Evolutionary conservation across 768 basidiomycete genomes (phyloP), one percentile per base, ranked within the genome.

Genomic region (Kwoniella dendrophila): DNA sequence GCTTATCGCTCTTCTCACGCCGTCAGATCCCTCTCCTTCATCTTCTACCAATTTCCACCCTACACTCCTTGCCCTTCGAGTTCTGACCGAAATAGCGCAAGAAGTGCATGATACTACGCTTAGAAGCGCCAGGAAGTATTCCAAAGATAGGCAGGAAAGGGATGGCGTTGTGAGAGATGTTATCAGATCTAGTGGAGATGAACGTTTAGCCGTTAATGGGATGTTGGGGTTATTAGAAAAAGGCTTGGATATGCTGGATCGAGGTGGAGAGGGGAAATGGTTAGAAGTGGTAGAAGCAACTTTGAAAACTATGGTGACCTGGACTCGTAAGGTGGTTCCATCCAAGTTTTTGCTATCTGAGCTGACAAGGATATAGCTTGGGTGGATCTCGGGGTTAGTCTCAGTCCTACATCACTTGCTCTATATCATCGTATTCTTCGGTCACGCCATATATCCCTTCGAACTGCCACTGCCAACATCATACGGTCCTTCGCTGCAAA

Each of bases 71-170:
- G 87, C 96, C 77, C 90, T 98, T 77, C 92, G 90, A 72, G 83
- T 97, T 69, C 83, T 99, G 44, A 86, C 90, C 62, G 96, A 99
- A 78, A 94, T 98, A 56, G 94, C 93, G 0, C 90, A 90, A 12
- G 96, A 99, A 79, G 90, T 98, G n/a, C 92, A 92, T 51, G 96
- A 99, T 81, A 89, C 91, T 72, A 86, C 92, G 64, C 86, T 98
- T 71, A 92, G 95, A 80, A 84, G 90, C 51, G 94, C 93, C 14
- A 83, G 94, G 52, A 78, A 85, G 43, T 92, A 85, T 75, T 86
- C 83, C 56, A 81, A 83, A 7, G 85, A 83, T 50, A 85, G 96
- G 49, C 87, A 92, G 74, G 82, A 84, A 45, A 86, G 92, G 57
- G 96, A 99, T 81, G 86, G 82, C 20, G 85, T 86, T 49, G 88